These are phyloP conservation scores for Simmondsia chinensis DNA, from an alignment of 148 eudicot species.

Conservation along the genomic window DNA sequence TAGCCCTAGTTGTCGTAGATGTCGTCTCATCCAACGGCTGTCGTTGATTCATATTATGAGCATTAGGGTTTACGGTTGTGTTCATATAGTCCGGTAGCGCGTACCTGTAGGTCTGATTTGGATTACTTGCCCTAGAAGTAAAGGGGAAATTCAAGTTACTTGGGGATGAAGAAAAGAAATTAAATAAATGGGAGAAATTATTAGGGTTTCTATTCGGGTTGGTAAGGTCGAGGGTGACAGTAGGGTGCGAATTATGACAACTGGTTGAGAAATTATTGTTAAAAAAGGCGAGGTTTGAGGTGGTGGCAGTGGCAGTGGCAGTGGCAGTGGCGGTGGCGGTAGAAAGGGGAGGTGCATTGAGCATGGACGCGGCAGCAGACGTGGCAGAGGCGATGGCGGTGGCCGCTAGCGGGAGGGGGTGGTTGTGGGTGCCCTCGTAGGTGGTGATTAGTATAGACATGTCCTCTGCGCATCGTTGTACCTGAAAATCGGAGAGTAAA, in stretches of 20 bases:
- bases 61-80: background rate
- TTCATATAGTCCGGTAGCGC: constrained; percentile 4
- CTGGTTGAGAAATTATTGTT: constrained; percentile 18
- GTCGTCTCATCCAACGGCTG: constrained; percentile 19
- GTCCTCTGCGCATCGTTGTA: constrained; percentile 55
- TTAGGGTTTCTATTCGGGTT: constrained; percentile 12
- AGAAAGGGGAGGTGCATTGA: too few species aligned
- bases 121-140: constrained; percentile 12
- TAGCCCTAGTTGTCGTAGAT: constrained; percentile 23
- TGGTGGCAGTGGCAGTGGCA: constrained; percentile 9
- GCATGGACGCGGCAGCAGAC: constrained; percentile 47
- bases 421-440: constrained; percentile 72
- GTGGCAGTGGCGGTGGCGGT: constrained; percentile 4
- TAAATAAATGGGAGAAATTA: constrained; percentile 16
- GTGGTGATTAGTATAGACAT: constrained; percentile 50
- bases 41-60: constrained; percentile 3
- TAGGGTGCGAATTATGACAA: constrained; percentile 48
- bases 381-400: constrained; percentile 62
- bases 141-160: constrained; percentile 20
- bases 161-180: constrained; percentile 1
- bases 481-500: constrained; percentile 16
- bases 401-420: constrained; percentile 51
- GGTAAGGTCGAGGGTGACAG: constrained; percentile 55
- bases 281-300: constrained; percentile 12
- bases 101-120: constrained; percentile 4